Base-by-base conservation (phyloP, 495 filamentous ascomycete genomes). In the Podospora pseudoanserina region DNA sequence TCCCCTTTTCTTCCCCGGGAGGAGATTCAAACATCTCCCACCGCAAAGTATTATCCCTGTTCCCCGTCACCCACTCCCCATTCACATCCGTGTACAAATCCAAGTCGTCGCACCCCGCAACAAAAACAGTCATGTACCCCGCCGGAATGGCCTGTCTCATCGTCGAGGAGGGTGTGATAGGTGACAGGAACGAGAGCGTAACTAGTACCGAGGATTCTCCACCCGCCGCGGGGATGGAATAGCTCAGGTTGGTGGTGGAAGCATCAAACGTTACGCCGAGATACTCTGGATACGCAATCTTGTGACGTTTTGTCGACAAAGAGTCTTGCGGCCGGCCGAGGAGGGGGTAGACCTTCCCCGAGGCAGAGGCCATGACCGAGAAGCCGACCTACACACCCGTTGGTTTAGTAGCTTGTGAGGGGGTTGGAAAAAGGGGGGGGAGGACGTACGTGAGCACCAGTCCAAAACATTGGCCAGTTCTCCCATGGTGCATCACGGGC, bases 401-500 rank as follows among this genome's bases (percentile, higher is more conserved):
- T 23, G 23, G 23, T 23, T 23, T 23, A 23, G 23, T 23, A 23
- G 23, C 23, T 23, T 1, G 23, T 23, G 23, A 23, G 23, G 23
- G 1, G 1, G 23, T 23, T 23, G 23, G 23, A 11, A 49, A 11
- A 11, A 49, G 39, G 5, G 7, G 39, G 7, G 39, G 9, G 0
- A 20, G 16, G 19, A 7, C 5, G 7, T 73, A 79, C 80, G 73
- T 86, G 87, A 74, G 90, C 85, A 20, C 94, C 93, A 16, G 92
- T 96, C 84, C 90, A 98, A 76, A 98, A 98, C 69, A 96, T 96
- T 30, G 94, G 94, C 94, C 94, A 98, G 76, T 87, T 87, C 44
- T 87, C 85, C 94, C 94, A 98, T n/a, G 94, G 94, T 20, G 81
- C 83, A 16, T 90, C 87, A 60, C 94, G 86, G 44, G 92, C 92